Evolutionary conservation across 768 basidiomycete species (phyloP).

Genomic region (Collybiopsis confluens): DNA sequence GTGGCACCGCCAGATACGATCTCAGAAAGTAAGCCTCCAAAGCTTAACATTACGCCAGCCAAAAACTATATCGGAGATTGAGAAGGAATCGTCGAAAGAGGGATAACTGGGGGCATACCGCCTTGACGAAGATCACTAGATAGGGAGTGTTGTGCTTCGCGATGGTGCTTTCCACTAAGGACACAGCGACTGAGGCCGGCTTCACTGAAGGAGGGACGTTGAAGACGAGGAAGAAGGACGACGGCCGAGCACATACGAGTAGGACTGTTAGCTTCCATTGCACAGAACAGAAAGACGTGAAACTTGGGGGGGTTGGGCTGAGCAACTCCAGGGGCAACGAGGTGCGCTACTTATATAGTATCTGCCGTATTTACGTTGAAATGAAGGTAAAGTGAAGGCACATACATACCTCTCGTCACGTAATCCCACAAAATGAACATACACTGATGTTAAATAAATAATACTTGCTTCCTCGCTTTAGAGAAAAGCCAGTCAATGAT

Average conservation of each 20-base stretch:
- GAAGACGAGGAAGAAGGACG: background rate
- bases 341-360: too few relatives aligned
- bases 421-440: too few relatives aligned
- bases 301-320: too few relatives aligned
- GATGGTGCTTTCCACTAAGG: constrained; percentile 53
- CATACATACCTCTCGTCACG: too few relatives aligned
- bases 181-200: constrained; percentile 53
- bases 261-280: background rate
- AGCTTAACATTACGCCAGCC: constrained; percentile 72
- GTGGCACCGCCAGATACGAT: constrained; percentile 58
- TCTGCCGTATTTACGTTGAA: too few relatives aligned
- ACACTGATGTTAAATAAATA: too few relatives aligned
- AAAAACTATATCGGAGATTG: constrained; percentile 41
- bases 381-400: too few relatives aligned
- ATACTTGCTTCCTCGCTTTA: too few relatives aligned
- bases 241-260: background rate
- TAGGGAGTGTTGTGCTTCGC: constrained; percentile 61
- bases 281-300: background rate
- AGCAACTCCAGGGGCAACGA: too few relatives aligned
- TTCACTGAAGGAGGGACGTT: constrained; percentile 23
- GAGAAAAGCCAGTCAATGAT: too few relatives aligned
- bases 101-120: constrained; percentile 50
- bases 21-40: constrained; percentile 62
- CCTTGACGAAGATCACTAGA: constrained; percentile 62
- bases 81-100: background rate